These are phyloP conservation scores for Lactarius vividus DNA, from an alignment of 768 basidiomycete species.

Conservation along the genomic window DNA sequence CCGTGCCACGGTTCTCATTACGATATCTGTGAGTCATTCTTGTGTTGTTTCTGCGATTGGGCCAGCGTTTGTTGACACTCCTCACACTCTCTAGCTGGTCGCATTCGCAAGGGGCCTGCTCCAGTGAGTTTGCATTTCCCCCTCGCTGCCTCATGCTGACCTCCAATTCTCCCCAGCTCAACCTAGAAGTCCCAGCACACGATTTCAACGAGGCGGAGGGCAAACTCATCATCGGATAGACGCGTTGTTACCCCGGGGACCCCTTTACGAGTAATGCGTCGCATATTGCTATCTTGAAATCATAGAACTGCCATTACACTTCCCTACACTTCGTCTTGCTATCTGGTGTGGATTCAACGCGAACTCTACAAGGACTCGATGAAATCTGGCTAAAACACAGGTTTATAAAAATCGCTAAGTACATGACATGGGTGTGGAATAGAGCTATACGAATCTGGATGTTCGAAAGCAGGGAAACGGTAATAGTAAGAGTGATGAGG, in stretches of 20 bases:
- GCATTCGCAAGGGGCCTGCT: constrained; percentile 94
- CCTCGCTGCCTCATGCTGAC: constrained; percentile 5
- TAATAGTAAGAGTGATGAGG: constrained; percentile 18
- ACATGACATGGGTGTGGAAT: constrained; percentile 12
- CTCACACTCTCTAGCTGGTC: constrained; percentile 61
- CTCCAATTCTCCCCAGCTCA: constrained; percentile 52
- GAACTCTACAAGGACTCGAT: neutral
- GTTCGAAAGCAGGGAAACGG: constrained; percentile 11
- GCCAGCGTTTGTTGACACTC: constrained; percentile 11
- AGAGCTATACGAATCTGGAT: constrained; percentile 7
- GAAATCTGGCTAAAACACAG: neutral
- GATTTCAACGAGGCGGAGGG: constrained; percentile 84
- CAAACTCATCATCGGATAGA: constrained; percentile 82
- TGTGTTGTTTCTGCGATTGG: constrained; percentile 12
- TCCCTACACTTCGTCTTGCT: neutral
- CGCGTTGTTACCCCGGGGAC: neutral
- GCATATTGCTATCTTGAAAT: constrained; percentile 9
- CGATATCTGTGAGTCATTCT: constrained; percentile 69
- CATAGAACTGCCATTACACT: constrained; percentile 15
- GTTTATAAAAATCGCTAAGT: neutral
- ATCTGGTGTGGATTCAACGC: neutral
- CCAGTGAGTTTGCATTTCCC: constrained; percentile 55
- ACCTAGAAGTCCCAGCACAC: constrained; percentile 90
- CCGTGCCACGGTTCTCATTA: constrained; percentile 99
- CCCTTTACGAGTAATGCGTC: constrained; percentile 1